These are phyloP conservation scores for Acanthamoeba lenticulata DNA, from an alignment of 208 protist species.

Conservation along the genomic window DNA sequence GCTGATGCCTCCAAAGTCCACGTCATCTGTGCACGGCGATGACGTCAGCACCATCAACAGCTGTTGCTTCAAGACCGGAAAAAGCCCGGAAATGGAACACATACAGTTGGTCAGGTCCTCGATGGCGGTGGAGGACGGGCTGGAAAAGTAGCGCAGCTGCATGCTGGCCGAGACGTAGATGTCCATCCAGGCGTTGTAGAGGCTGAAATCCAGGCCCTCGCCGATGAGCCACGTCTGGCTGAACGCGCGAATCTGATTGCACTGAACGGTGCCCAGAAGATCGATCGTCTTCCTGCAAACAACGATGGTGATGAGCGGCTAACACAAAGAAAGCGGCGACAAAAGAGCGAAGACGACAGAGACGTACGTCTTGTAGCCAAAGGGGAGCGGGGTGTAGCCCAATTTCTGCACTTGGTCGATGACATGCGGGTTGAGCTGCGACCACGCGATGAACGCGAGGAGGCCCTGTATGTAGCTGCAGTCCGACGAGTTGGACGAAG, in stretches of 20 bases:
- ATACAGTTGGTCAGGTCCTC: not conserved
- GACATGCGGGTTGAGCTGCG: not conserved
- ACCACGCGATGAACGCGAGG: not conserved
- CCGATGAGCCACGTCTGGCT: conserved; percentile 29
- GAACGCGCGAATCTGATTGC: not conserved
- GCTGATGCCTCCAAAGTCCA: conserved; percentile 10
- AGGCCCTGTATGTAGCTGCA: not conserved
- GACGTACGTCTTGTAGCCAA: conserved; percentile 2
- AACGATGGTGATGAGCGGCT: not conserved
- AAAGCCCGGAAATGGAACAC: not conserved
- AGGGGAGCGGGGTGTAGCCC: not conserved
- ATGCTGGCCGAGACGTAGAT: not conserved
- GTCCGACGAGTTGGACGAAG: not conserved
- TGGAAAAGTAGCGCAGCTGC: not conserved
- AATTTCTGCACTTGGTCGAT: not conserved
- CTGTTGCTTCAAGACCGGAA: no score
- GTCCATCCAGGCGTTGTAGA: not conserved
- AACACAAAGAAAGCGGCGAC: not conserved
- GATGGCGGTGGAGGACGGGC: not conserved
- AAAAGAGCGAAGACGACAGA: not conserved
- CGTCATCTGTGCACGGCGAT: not conserved
- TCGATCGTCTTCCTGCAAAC: not conserved
- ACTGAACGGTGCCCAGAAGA: not conserved
- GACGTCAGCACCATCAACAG: no score
- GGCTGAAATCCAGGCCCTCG: not conserved